These are phyloP conservation scores for Rhodotorula sp. DNA, from an alignment of 1,284 basidiomycete species.

Conservation along the genomic window DNA sequence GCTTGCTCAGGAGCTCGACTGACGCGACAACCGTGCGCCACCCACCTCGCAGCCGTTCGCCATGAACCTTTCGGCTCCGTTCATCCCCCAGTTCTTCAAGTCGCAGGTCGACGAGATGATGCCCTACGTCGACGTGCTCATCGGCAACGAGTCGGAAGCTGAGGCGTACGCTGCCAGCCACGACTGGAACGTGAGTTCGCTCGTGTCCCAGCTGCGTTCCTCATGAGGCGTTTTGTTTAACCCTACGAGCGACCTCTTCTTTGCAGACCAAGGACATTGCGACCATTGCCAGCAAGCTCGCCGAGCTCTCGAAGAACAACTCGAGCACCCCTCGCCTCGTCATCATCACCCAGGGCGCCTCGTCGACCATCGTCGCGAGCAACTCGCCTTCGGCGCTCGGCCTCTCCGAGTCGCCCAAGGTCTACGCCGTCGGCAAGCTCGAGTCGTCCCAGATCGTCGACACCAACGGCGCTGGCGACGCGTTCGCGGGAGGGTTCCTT, in stretches of 20 bases:
- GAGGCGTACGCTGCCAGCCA: slow-evolving; percentile 76
- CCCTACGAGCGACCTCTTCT: neutral
- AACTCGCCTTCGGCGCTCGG: slow-evolving; percentile 57
- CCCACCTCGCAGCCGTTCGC: slow-evolving; percentile 64
- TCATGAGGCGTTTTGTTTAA: neutral
- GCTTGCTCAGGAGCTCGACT: neutral
- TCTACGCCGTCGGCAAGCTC: slow-evolving; percentile 66
- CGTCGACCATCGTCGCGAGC: slow-evolving; percentile 76
- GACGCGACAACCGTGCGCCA: neutral
- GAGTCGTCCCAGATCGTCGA: slow-evolving; percentile 77
- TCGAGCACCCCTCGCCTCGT: slow-evolving; percentile 69
- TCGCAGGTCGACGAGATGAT: slow-evolving; percentile 74
- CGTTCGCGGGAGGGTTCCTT: slow-evolving; percentile 96
- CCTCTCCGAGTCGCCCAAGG: slow-evolving; percentile 54
- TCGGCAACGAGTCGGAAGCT: slow-evolving; percentile 94
- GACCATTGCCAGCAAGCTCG: slow-evolving; percentile 71
- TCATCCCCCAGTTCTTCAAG: slow-evolving; percentile 94
- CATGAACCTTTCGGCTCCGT: slow-evolving; percentile 95
- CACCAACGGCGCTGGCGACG: slow-evolving; percentile 99
- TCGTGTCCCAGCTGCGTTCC: neutral
- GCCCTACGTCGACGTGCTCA: slow-evolving; percentile 78
- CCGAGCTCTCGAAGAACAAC: slow-evolving; percentile 63
- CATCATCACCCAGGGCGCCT: slow-evolving; percentile 86
- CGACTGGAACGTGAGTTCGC: slow-evolving; percentile 52
- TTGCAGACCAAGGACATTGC: slow-evolving; percentile 61